Base-by-base conservation (phyloP, 2,329 filamentous ascomycete genomes). In the Neopestalotiopsis clavispora region DNA sequence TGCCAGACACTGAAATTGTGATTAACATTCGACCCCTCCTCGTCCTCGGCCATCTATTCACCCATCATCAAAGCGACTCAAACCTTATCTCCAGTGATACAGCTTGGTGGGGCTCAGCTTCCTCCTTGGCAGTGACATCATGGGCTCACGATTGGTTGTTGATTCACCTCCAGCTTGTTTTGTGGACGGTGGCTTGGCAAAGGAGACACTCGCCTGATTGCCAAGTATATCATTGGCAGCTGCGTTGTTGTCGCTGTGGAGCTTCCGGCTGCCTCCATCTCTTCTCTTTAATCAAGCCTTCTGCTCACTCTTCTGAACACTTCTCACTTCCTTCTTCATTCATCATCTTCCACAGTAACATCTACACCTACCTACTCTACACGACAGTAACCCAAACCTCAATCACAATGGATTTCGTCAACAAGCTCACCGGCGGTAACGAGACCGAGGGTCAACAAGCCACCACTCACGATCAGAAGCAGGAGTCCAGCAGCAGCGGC, bases 381-480 rank as follows among this genome's bases (percentile, higher is more conserved):
- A 42, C 30, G n/a, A 20, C 28, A 61, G 4, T 30, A 38, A 20
- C 23, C n/a, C 32, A 34, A 61, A 10, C 32, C 32, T 34, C 32
- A 20, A 42, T 66, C 74, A 81, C 40, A 71, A 89, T 89, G 87
- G 86, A 89, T 74, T 86, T 85, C 75, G 74, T 89, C 77, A 89
- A 87, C 75, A 87, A 85, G 69, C 68, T 87, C 68, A 76, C 83
- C 66, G 80, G 84, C 67, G 78, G 81, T 70, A 77, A 83, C 61
- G 79, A 80, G 65, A 72, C 63, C 30, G 59, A 62, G 59, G 45
- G 52, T 14, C 34, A 58, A n/a, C 65, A 67, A 34, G 65, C 52
- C 28, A 69, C 73, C 63, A 73, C 75, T 69, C 70, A 76, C 57
- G 72, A 80, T 45, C 72, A 78, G 67, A 83, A 85, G 74, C 81